These are phyloP conservation scores for Trametes coccinea DNA, from an alignment of 768 basidiomycete genomes.

Conservation along the genomic window DNA sequence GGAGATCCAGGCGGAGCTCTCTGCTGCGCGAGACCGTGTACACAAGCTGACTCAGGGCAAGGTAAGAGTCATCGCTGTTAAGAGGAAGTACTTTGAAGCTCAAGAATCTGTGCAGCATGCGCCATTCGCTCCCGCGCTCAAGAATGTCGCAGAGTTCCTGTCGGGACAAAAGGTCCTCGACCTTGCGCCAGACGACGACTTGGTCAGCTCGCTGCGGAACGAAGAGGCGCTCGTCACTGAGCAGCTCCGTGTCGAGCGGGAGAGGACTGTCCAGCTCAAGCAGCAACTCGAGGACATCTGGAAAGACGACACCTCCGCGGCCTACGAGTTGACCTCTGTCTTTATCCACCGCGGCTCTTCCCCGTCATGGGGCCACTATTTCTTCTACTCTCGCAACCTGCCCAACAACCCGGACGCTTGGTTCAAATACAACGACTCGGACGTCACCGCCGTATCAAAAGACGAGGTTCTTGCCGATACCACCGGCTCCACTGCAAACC, in stretches of 20 bases:
- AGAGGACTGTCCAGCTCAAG: conserved; percentile 55
- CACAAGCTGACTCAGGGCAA: conserved; percentile 70
- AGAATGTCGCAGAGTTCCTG: conserved; percentile 58
- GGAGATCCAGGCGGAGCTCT: conserved; percentile 66
- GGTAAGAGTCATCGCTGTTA: conserved; percentile 40
- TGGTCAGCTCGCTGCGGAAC: conserved; percentile 48
- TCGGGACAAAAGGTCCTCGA: conserved; percentile 44
- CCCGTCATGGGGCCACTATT: conserved; percentile 91
- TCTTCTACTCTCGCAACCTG: conserved; percentile 89
- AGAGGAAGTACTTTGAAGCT: neutral
- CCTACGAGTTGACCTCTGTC: conserved; percentile 91
- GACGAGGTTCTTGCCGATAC: conserved; percentile 88
- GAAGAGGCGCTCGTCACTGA: conserved; percentile 54
- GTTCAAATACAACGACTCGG: conserved; percentile 97
- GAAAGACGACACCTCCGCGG: conserved; percentile 61
- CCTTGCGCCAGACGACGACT: conserved; percentile 57
- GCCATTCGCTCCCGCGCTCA: conserved; percentile 57
- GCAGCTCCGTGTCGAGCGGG: conserved; percentile 60
- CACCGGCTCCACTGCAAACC: conserved; percentile 88
- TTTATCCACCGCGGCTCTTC: conserved; percentile 92
- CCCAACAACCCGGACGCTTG: conserved; percentile 80
- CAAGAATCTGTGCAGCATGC: conserved; percentile 46
- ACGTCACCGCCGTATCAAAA: conserved; percentile 72
- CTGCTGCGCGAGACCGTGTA: conserved; percentile 63
- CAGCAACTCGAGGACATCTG: conserved; percentile 73